A percentile compares a stretch with the other conserved stretches of the same genome.
Conservation (phyloP, 2,329 filamentous ascomycete species). For the Neocucurbitaria cava region DNA sequence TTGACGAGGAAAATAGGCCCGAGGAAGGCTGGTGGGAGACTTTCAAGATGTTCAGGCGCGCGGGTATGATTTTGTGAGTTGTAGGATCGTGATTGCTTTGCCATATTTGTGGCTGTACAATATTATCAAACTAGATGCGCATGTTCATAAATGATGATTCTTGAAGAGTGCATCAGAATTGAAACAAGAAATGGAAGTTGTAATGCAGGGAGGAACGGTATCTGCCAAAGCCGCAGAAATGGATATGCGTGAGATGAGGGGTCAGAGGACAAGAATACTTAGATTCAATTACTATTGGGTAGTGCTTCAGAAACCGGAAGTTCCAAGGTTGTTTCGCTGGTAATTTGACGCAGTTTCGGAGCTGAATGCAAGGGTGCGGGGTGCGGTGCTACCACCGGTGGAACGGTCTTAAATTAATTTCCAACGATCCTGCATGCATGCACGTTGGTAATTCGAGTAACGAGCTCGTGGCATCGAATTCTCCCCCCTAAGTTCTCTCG, state of each 20-base stretch:
- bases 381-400: background rate
- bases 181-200: too few species aligned
- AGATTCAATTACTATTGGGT: background rate
- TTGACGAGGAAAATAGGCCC: conserved; percentile 44
- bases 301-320: background rate
- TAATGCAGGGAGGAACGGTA: too few species aligned
- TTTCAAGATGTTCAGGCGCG: conserved; percentile 50
- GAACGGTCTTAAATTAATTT: background rate
- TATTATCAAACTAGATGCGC: too few species aligned
- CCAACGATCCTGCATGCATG: background rate
- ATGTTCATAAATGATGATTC: too few species aligned
- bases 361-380: background rate
- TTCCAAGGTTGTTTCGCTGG: background rate
- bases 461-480: background rate
- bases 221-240: too few species aligned
- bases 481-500: background rate
- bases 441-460: background rate
- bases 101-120: too few species aligned
- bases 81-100: too few species aligned
- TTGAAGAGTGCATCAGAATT: too few species aligned
- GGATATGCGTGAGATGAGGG: too few species aligned
- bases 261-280: too few species aligned
- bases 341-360: background rate
- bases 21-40: conserved; percentile 49
- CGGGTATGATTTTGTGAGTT: conserved; percentile 45